phyloP scores from a whole-genome alignment of 306 rosid species.

The Inga laurina region DNA sequence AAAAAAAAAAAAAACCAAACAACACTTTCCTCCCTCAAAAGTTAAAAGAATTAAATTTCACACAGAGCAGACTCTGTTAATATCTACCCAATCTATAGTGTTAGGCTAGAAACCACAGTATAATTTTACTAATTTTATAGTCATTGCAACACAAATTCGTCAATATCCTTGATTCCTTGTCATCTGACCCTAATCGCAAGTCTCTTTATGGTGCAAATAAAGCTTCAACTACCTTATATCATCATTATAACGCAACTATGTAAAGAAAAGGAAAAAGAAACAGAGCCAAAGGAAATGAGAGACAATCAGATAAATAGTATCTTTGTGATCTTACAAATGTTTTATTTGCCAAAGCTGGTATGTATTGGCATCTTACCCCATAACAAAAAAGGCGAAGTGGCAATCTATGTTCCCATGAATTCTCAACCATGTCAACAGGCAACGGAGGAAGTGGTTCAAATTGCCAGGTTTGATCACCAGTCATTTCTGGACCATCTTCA shows the following conservation, averaged over 20 bases:
- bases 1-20: too few species aligned
- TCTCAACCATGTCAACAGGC: slow-evolving; percentile 48
- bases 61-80: not conserved
- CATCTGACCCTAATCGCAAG: slow-evolving; percentile 3
- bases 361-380: slow-evolving; percentile 65
- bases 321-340: not conserved
- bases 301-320: not conserved
- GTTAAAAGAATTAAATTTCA: not conserved
- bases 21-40: too few species aligned
- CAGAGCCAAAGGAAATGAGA: not conserved
- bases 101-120: not conserved
- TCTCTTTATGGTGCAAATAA: not conserved
- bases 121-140: not conserved
- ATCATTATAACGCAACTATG: slow-evolving; percentile 12
- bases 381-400: slow-evolving; percentile 75
- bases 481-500: slow-evolving; percentile 42
- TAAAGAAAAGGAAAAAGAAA: not conserved
- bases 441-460: slow-evolving; percentile 40
- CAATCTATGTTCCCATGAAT: slow-evolving; percentile 44
- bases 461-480: slow-evolving; percentile 42
- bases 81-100: not conserved
- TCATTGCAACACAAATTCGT: not conserved
- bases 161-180: slow-evolving; percentile 3
- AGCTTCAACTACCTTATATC: slow-evolving; percentile 6
- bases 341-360: slow-evolving; percentile 25